A percentile compares a stretch with the other conserved stretches of the same genome.
These are phyloP conservation scores for Pachysandra terminalis DNA, from an alignment of 164 flowering plant genomes.

Conservation along the genomic window DNA sequence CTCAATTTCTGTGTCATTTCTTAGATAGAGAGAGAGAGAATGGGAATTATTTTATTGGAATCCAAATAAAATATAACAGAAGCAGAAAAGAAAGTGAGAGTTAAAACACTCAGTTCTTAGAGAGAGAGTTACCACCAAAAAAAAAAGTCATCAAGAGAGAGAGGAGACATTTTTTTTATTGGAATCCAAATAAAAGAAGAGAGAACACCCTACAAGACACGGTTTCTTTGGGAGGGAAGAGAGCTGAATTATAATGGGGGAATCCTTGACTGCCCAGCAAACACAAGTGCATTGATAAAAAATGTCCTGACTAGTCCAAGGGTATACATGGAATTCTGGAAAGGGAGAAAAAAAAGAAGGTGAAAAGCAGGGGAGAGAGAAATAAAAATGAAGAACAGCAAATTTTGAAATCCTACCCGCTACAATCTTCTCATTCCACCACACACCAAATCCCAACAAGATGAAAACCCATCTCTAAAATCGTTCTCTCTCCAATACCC, in stretches of 20 bases:
- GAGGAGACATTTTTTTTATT: not conserved
- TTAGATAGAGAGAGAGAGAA: too few relatives aligned
- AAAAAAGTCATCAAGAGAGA: too few relatives aligned
- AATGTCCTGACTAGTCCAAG: too few relatives aligned
- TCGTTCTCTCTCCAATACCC: constrained; percentile 24
- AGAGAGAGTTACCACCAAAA: too few relatives aligned
- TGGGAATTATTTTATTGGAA: not conserved
- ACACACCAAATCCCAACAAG: constrained; percentile 16
- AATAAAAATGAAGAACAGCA: constrained; percentile 1
- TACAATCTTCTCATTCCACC: constrained; percentile 28
- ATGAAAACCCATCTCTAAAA: constrained; percentile 23
- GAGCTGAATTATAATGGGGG: constrained; percentile 7
- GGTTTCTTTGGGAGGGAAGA: not conserved
- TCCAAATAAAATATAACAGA: not conserved
- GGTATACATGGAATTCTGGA: not conserved
- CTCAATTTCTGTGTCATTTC: constrained; percentile 5
- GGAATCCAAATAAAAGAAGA: not conserved
- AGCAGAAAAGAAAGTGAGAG: too few relatives aligned
- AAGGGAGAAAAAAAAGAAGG: constrained; percentile 9
- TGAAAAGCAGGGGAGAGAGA: constrained; percentile 3
- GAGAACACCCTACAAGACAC: constrained; percentile 2
- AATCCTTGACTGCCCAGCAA: not conserved
- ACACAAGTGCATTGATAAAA: not conserved
- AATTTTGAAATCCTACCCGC: constrained; percentile 31
- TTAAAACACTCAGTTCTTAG: not conserved